Conservation (phyloP, 169 alveolate genomes). For the Cryptosporidium sp. region DNA sequence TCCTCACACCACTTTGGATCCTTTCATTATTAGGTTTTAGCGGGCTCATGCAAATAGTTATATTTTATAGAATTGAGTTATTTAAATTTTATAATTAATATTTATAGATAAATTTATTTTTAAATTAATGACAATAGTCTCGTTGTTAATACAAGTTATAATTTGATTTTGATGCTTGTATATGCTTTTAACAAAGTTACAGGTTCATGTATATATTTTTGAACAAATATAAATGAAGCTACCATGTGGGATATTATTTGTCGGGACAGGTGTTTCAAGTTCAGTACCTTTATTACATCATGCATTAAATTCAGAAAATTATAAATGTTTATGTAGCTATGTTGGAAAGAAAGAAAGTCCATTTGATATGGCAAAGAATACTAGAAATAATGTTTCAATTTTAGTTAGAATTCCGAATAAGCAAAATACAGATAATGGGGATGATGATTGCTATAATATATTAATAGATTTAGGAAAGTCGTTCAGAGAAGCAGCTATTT, state of each 20-base stretch:
- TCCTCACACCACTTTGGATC: constrained; percentile 5
- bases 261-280: constrained; percentile 66
- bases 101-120: background rate
- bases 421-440: background rate
- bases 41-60: constrained; percentile 6
- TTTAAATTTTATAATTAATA: background rate
- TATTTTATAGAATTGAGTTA: background rate
- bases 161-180: background rate
- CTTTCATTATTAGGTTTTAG: background rate
- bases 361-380: constrained; percentile 3
- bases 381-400: constrained; percentile 65
- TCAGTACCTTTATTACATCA: constrained; percentile 73
- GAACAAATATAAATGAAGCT: background rate
- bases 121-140: no score
- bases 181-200: background rate
- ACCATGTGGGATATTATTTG: constrained; percentile 50
- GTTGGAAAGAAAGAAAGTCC: background rate
- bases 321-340: constrained; percentile 35
- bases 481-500: constrained; percentile 77
- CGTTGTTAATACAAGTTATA: no score
- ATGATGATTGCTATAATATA: constrained; percentile 23
- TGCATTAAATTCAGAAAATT: constrained; percentile 40
- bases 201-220: background rate
- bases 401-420: constrained; percentile 42
- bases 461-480: constrained; percentile 80